Evolutionary conservation across 2,329 filamentous ascomycete species (phyloP), one percentile per base, ranked within the genome.

Genomic region (Emmonsia crescens): DNA sequence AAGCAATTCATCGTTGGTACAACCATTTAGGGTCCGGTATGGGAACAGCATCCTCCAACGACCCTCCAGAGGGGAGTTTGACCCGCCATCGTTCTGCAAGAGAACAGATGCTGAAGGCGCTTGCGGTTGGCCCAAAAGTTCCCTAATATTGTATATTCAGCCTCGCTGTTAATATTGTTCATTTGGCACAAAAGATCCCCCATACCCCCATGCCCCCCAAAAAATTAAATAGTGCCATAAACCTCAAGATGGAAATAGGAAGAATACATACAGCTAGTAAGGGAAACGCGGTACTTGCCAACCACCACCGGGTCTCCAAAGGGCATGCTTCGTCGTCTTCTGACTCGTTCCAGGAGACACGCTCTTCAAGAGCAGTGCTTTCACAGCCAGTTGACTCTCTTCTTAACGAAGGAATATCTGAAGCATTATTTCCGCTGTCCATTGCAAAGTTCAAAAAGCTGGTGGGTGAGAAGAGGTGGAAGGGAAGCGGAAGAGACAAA

Each of bases 221-320:
- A 48, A 12, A 10, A 27, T 14, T 48, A 4, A 27, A 24, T 48
- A 8, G 3, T 3, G 10, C 24, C 12, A 49, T 49, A n/a, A 49
- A 0, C 12, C 12, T 49, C 24, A 27, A 49, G 5, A 24, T 6
- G 36, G 36, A 9, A 8, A 4, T n/a, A 63, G 6, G 54, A 29
- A 44, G 38, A 31, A n/a, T 9, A 19, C 71, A 44, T 66, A 74
- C 73, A 24, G 83, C 83, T 42, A 84, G 73, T 2, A 85, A 73
- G 16, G 83, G 83, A 66, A 80, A 81, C 38, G 78, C 81, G 9
- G 83, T 85, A 24, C 80, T 83, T 2, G 82, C 82, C 67, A 85
- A 82, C 83, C 83, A 86, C 82, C 82, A 85, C 61, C 78, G 65
- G 9, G 70, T 69, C 38, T 57, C 38, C 19, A 46, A 33, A 16